phyloP scores from a whole-genome alignment of 306 rosid genomes.

The Cucurbita ficifolia region DNA sequence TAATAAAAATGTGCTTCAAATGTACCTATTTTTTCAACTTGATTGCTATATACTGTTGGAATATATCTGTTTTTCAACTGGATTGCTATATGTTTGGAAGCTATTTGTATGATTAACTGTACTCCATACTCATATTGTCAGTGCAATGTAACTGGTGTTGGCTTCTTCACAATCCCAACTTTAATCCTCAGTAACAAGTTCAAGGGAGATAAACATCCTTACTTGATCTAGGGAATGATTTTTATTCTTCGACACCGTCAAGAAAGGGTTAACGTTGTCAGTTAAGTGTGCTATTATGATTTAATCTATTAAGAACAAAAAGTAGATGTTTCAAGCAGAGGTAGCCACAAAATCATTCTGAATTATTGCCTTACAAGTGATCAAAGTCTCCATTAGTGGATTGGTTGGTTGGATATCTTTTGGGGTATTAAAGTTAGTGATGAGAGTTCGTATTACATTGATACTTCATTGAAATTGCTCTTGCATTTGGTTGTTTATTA shows the following conservation, averaged over 20 bases:
- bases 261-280: background rate
- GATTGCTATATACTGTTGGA: background rate
- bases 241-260: background rate
- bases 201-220: background rate
- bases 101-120: background rate
- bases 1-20: background rate
- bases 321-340: too few relatives aligned
- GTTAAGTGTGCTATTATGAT: background rate
- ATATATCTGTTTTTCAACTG: background rate
- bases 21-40: background rate
- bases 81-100: background rate
- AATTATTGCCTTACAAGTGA: background rate
- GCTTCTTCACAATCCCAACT: background rate
- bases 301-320: background rate
- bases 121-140: background rate
- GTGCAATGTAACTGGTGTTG: background rate
- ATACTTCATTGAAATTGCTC: background rate
- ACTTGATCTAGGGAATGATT: background rate
- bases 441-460: background rate
- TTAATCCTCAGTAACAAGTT: background rate
- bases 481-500: constrained; percentile 2
- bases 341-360: background rate
- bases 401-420: background rate
- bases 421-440: background rate
- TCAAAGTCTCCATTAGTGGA: background rate